These are phyloP conservation scores for Penicillium longicatenatum DNA, from an alignment of 495 filamentous ascomycete species.

Conservation along the genomic window DNA sequence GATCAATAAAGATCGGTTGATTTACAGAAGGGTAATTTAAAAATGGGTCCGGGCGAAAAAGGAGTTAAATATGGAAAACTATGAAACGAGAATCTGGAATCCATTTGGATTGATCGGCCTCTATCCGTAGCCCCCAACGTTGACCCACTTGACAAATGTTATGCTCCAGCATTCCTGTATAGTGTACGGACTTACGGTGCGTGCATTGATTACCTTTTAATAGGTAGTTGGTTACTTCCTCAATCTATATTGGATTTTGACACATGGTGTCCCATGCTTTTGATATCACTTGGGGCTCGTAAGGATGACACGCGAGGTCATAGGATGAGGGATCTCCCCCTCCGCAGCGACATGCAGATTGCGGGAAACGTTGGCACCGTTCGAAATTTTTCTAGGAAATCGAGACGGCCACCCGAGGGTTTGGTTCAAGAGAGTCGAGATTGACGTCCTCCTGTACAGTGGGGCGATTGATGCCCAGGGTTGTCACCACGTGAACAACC, in stretches of 20 bases:
- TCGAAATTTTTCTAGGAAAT: slow-evolving; percentile 5
- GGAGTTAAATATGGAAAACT: neutral
- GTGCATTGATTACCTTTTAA: neutral
- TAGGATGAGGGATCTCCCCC: no score
- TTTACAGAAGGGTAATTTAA: slow-evolving; percentile 13
- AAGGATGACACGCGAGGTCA: neutral
- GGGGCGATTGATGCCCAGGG: slow-evolving; percentile 5
- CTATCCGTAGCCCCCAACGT: slow-evolving; percentile 6
- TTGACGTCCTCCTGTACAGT: neutral
- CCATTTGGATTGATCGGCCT: neutral
- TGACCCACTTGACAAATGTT: neutral
- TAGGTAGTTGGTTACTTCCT: neutral
- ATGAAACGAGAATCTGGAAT: neutral
- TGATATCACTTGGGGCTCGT: neutral
- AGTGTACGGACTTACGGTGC: no score
- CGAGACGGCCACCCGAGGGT: slow-evolving; percentile 8
- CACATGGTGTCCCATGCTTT: neutral
- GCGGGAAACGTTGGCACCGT: neutral
- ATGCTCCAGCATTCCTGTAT: neutral
- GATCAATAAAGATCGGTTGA: slow-evolving; percentile 14
- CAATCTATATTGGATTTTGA: neutral
- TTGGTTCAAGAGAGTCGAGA: neutral
- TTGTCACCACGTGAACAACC: neutral
- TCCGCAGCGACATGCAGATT: neutral
- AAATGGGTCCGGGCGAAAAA: slow-evolving; percentile 7